phyloP scores from a whole-genome alignment of 2,329 filamentous ascomycete species.

The Diaporthe australafricana region DNA sequence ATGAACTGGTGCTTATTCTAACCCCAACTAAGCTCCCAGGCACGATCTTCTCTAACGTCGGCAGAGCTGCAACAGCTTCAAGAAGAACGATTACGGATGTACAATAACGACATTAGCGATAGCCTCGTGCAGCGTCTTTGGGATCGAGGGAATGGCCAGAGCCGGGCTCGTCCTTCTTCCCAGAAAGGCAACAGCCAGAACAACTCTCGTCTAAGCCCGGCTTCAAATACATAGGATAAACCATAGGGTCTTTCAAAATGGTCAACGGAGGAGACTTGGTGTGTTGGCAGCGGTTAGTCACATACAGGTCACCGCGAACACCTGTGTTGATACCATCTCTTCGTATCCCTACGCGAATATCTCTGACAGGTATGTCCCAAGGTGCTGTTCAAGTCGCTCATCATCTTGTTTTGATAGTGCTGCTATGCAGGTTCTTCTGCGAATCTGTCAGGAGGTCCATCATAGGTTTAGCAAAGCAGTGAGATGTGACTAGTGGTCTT shows the following conservation, averaged over 20 bases:
- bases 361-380: too few relatives aligned
- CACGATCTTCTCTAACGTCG: neutral
- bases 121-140: slow-evolving; percentile 5
- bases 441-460: neutral
- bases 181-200: neutral
- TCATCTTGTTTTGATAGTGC: neutral
- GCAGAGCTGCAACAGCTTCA: slow-evolving; percentile 6
- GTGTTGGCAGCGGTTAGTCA: too few relatives aligned
- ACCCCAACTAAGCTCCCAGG: neutral
- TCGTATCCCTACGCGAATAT: too few relatives aligned
- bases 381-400: too few relatives aligned
- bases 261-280: neutral
- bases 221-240: neutral
- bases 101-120: neutral
- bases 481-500: too few relatives aligned
- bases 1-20: neutral
- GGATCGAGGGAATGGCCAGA: neutral
- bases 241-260: neutral
- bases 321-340: too few relatives aligned
- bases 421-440: neutral
- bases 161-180: neutral
- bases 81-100: slow-evolving; percentile 17
- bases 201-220: neutral
- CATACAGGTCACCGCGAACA: too few relatives aligned
- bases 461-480: neutral